Evolutionary conservation across 2,329 filamentous ascomycete species (phyloP), one percentile per base, ranked within the genome.

Genomic region (Laburnicola sp.): DNA sequence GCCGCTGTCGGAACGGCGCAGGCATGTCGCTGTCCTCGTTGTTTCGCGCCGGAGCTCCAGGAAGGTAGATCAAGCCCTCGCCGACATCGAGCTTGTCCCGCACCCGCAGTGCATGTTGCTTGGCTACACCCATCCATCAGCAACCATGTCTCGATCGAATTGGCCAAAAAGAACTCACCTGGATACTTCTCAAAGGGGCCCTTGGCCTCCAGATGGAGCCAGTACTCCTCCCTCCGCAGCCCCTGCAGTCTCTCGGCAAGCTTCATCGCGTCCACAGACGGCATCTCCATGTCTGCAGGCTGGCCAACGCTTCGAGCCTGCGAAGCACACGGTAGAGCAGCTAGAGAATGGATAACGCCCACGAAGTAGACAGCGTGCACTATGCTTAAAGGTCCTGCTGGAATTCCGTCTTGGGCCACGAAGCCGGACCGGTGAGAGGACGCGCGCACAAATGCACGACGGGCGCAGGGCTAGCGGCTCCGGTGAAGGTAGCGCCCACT

Each of bases 21-120:
- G 75, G 71, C 73, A 83, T 79, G 54, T 86, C 84, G 26, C 82
- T 84, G 60, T 86, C 83, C 51, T 82, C 80, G 56, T 78, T 77
- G 46, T 77, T 74, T 37, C 74, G 68, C 3, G 76, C 77, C 3
- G 76, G 73, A 44, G 78, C 74, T 23, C 82, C 82, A 30, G 75
- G 73, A 22, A 86, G 76, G 60, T 83, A 85, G 43, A 86, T 80
- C 46, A 86, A 67, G 25, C 83, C 74, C 35, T 65, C 51, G 1
- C 60, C 57, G 6, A 67, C 61, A 32, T 64, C 69, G 49, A 75
- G 50, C 41, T 67, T 67, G 28, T 68, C 64, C 42, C 69, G 70
- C 43, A 74, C 73, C 28, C 68, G 59, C 32, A 64, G 61, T 44
- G 72, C 73, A 63, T 75, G 73, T 50, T 74, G 72, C 48, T 72